Base-by-base conservation (phyloP, 768 basidiomycete species). In the Crassisporium funariophilum region DNA sequence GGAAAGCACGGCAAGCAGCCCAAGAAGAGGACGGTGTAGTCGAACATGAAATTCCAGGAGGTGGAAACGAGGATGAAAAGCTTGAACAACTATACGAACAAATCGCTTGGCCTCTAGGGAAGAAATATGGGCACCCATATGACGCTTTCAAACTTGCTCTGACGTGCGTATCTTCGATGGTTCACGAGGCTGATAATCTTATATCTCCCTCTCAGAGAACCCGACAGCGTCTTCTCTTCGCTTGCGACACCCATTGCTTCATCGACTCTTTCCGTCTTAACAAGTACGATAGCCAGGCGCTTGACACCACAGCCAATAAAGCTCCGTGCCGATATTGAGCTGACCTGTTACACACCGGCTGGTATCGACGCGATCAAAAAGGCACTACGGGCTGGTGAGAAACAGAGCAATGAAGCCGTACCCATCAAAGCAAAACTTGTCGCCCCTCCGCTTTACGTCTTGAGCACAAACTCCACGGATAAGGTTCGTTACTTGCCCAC, bases 291-390 rank as follows among this genome's bases (percentile, higher is more conserved):
- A 61, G 94, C 95, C 5, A 86, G 94, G 35, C 86, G 97, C 10
- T 76, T 98, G 29, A 99, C 97, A 0, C 97, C 97, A 1, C 97
- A 99, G 66, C 94, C 97, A 4, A 95, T 99, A 77, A 99, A 98
- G 72, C 82, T 99, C 31, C 91, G 97, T 57, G 94, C 97, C 4
- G 97, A 99, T 69, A 90, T 99, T 59, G 94, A 98, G 70, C 72
- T 99, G 35, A 97, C 94, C 31, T 98, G 95, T 68, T 99, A 97
- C 66, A 87, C 88, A 1, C 94, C 93, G 24, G 83, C 90, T 5
- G 95, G 97, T 7, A 98, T 99, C 64, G 92, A 97, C 58, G 94
- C 95, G 4, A 98, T 99, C 70, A 92, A 92, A 71, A 85, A 84
- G 42, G 95, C 97, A 0, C 77, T 98, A 25, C 79, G 81, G 34